These are phyloP conservation scores for Sarcodon aspratus DNA, from an alignment of 768 basidiomycete genomes.

Conservation along the genomic window DNA sequence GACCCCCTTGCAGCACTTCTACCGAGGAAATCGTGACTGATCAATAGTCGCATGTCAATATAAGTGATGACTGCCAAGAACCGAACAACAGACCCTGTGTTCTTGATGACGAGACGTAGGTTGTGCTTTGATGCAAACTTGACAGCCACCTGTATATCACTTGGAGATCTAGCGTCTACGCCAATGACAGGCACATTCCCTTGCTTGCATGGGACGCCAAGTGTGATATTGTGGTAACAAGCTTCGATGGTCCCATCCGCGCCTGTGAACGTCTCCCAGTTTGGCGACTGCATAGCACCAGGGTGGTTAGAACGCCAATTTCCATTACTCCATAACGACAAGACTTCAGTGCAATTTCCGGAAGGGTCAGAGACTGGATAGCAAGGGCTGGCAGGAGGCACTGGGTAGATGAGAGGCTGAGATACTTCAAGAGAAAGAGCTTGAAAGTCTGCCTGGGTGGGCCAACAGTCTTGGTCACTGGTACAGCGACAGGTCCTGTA, in stretches of 20 bases:
- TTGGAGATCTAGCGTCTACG: slow-evolving; percentile 25
- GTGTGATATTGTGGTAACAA: slow-evolving; percentile 36
- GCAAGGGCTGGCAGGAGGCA: slow-evolving; percentile 20
- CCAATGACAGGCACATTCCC: slow-evolving; percentile 26
- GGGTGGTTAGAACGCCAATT: slow-evolving; percentile 29
- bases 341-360: slow-evolving; percentile 26
- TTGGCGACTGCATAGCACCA: slow-evolving; percentile 26
- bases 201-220: slow-evolving; percentile 23
- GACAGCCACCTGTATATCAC: slow-evolving; percentile 29
- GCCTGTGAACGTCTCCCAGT: slow-evolving; percentile 22
- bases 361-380: slow-evolving; percentile 21
- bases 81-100: slow-evolving; percentile 9
- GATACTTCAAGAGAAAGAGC: slow-evolving; percentile 25
- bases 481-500: neutral
- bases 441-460: slow-evolving; percentile 21
- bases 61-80: neutral
- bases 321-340: slow-evolving; percentile 18
- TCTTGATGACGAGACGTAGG: slow-evolving; percentile 24
- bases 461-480: slow-evolving; percentile 25
- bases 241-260: slow-evolving; percentile 35
- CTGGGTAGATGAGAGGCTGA: slow-evolving; percentile 30
- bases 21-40: slow-evolving; percentile 27
- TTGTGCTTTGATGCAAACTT: slow-evolving; percentile 25
- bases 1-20: slow-evolving; percentile 24
- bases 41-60: neutral